These are phyloP conservation scores for Fomitopsis palustris DNA, from an alignment of 1,284 basidiomycete genomes.

Conservation along the genomic window DNA sequence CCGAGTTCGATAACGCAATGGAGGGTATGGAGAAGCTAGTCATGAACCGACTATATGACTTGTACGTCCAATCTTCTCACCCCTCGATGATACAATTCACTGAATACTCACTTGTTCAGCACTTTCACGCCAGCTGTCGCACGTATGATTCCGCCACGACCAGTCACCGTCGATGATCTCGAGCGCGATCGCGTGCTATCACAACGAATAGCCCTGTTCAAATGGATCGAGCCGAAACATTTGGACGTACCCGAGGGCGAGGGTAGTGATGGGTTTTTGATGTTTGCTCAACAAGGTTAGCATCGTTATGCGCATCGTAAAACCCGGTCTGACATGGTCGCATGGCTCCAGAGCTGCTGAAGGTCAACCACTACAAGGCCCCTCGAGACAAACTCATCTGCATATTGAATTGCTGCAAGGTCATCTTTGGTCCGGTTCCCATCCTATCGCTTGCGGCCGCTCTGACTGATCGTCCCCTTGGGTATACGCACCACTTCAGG, in stretches of 20 bases:
- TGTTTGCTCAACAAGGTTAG: conserved; percentile 87
- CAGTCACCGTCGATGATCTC: conserved; percentile 92
- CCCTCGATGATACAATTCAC: background rate
- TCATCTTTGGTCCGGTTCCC: conserved; percentile 84
- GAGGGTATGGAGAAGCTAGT: conserved; percentile 99
- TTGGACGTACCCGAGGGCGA: conserved; percentile 78
- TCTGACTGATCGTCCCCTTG: conserved; percentile 3
- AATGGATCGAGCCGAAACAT: conserved; percentile 88
- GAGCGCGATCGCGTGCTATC: conserved; percentile 89
- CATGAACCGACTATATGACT: conserved; percentile 97
- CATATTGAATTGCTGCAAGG: conserved; percentile 97
- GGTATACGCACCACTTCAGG: conserved; percentile 45
- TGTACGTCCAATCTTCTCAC: conserved; percentile 45
- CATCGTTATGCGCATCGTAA: no score
- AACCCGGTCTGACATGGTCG: background rate
- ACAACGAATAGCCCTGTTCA: conserved; percentile 90
- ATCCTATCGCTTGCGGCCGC: conserved; percentile 7
- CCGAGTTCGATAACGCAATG: conserved; percentile 94
- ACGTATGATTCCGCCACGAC: conserved; percentile 59
- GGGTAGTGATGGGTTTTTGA: conserved; percentile 79
- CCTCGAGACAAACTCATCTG: conserved; percentile 98
- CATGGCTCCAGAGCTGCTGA: conserved; percentile 71
- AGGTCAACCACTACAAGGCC: conserved; percentile 98
- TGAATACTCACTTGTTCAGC: conserved; percentile 37
- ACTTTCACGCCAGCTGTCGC: conserved; percentile 86